Evolutionary conservation across 257 asterid genomes (phyloP).

Genomic region (Penstemon barbatus): DNA sequence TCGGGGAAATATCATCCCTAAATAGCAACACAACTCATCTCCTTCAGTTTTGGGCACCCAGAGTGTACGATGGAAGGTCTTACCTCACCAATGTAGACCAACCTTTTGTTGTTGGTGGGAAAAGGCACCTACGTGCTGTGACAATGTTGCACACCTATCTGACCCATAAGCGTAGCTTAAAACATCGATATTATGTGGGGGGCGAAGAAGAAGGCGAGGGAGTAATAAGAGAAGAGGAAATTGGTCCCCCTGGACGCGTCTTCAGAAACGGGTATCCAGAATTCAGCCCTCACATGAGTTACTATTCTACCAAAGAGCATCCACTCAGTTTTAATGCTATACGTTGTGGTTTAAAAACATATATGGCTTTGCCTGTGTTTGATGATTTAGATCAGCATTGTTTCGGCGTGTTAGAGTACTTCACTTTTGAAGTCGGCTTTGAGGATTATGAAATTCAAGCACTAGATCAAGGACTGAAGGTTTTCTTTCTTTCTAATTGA

Average conservation of each 20-base stretch:
- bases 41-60: no score
- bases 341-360: background rate
- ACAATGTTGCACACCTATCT: background rate
- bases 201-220: conserved; percentile 5
- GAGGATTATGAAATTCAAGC: no score
- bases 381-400: no score
- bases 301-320: conserved; percentile 26
- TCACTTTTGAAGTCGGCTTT: no score
- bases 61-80: background rate
- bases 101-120: background rate
- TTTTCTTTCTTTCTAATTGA: no score
- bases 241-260: background rate
- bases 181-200: conserved; percentile 10
- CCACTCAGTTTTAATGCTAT: conserved; percentile 14
- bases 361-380: background rate
- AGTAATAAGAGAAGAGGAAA: background rate
- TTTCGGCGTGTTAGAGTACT: no score
- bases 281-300: background rate
- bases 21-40: no score
- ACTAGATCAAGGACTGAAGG: no score
- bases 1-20: no score
- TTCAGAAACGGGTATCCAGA: background rate
- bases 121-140: background rate
- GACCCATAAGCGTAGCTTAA: conserved; percentile 4
- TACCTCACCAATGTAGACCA: background rate